These are phyloP conservation scores for Hyaloscypha hepaticicola DNA, from an alignment of 495 filamentous ascomycete species.

Conservation along the genomic window DNA sequence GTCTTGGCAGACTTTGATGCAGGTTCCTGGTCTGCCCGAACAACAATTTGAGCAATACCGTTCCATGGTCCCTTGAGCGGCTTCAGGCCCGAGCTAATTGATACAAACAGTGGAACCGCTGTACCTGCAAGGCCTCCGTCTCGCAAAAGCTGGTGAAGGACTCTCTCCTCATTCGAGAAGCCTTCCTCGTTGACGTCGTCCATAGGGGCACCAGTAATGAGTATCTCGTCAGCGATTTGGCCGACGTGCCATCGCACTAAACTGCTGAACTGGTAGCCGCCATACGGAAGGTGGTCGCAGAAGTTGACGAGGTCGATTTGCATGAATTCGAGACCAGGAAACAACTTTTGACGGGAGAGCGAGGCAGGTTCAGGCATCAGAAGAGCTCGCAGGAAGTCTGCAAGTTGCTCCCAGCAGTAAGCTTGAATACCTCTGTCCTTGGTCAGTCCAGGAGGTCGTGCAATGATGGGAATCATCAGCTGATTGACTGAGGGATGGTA, in stretches of 20 bases:
- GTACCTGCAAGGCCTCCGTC: slow-evolving; percentile 45
- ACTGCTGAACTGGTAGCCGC: slow-evolving; percentile 37
- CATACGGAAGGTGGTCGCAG: slow-evolving; percentile 35
- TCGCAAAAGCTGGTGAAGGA: slow-evolving; percentile 42
- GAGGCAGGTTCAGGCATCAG: slow-evolving; percentile 16
- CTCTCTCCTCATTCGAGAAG: slow-evolving; percentile 34
- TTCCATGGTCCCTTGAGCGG: slow-evolving; percentile 28
- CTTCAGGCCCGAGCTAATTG: slow-evolving; percentile 29
- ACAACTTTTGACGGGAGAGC: slow-evolving; percentile 36
- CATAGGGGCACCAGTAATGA: slow-evolving; percentile 42
- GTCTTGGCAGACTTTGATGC: slow-evolving; percentile 27
- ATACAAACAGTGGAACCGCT: slow-evolving; percentile 37
- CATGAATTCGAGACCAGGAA: slow-evolving; percentile 41
- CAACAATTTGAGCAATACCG: slow-evolving; percentile 17
- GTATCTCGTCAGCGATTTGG: slow-evolving; percentile 43
- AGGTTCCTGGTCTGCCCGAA: slow-evolving; percentile 17
- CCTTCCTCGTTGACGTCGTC: slow-evolving; percentile 28
- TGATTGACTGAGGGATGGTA: slow-evolving; percentile 33
- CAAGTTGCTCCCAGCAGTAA: slow-evolving; percentile 47
- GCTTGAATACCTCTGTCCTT: slow-evolving; percentile 44
- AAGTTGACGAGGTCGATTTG: slow-evolving; percentile 51
- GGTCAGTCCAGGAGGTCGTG: slow-evolving; percentile 36
- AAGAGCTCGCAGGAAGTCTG: slow-evolving; percentile 44
- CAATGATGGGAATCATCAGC: slow-evolving; percentile 34
- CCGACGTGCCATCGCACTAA: slow-evolving; percentile 43